Percentiles rank a stretch among this genome's conserved stretches.
Evolutionary conservation across 2,329 filamentous ascomycete species (phyloP).

Genomic region (Fusarium udum): DNA sequence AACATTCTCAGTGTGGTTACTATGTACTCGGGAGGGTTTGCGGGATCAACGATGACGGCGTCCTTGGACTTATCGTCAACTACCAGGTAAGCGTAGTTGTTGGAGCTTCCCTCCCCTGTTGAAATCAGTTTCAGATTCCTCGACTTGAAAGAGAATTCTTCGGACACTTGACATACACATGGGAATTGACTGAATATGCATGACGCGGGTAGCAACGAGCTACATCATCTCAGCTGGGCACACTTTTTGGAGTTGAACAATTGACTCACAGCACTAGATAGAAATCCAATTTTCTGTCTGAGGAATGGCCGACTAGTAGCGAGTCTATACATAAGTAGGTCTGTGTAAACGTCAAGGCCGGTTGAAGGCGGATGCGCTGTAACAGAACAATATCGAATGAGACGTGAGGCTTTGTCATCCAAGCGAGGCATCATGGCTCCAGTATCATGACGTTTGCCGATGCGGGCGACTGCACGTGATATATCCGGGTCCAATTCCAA

Average conservation of each 20-base stretch:
- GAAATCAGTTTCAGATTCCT: conserved; percentile 12
- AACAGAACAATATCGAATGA: conserved; percentile 33
- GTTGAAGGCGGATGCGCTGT: conserved; percentile 5
- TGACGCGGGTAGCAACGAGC: conserved; percentile 51
- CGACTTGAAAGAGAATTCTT: not conserved
- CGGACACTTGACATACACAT: conserved; percentile 73
- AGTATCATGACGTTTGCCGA: conserved; percentile 36
- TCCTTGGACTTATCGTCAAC: conserved; percentile 82
- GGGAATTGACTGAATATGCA: conserved; percentile 89
- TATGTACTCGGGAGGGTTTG: conserved; percentile 76
- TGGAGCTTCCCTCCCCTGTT: conserved; percentile 76
- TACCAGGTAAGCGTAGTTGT: conserved; percentile 89
- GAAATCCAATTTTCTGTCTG: conserved; percentile 44
- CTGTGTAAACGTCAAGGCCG: not conserved
- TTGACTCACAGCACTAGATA: conserved; percentile 36
- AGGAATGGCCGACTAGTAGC: conserved; percentile 49
- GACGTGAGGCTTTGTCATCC: conserved; percentile 41
- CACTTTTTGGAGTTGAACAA: not conserved
- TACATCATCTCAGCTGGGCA: conserved; percentile 9
- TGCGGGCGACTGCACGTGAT: conserved; percentile 38
- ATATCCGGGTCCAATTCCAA: not conserved
- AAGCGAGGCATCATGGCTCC: conserved; percentile 30
- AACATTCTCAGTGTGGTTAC: conserved; percentile 39
- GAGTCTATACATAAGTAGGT: conserved; percentile 55
- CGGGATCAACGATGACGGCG: conserved; percentile 81